Percentiles rank a stretch among this genome's conserved stretches.
Evolutionary conservation across 495 filamentous ascomycete genomes (phyloP).

Genomic region (Aspergillus egyptiacus): DNA sequence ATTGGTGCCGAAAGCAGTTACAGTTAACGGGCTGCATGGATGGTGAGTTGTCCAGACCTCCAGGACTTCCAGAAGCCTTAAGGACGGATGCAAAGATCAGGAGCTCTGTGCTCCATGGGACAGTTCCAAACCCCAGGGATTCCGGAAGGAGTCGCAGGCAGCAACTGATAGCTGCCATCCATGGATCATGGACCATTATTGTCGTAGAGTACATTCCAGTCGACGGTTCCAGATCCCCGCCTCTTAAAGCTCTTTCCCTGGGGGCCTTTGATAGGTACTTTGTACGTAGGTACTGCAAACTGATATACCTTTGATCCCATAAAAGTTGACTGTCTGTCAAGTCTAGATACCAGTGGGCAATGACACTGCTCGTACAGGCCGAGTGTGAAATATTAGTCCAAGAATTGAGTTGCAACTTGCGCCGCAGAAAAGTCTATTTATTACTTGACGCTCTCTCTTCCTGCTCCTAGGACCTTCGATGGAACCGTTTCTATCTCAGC

Average conservation of each 20-base stretch:
- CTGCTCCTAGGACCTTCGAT: no score
- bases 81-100: no score
- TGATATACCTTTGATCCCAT: background rate
- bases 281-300: no score
- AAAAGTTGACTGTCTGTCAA: conserved; percentile 4
- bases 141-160: background rate
- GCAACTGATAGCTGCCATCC: background rate
- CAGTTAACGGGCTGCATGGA: background rate
- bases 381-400: background rate
- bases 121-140: background rate
- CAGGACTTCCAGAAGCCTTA: no score
- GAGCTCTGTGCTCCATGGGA: background rate
- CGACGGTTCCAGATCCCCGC: background rate
- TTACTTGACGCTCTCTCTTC: background rate
- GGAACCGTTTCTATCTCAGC: no score
- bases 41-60: background rate
- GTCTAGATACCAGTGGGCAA: conserved; percentile 6
- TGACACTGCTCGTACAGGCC: background rate
- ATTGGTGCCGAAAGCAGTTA: background rate
- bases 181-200: background rate
- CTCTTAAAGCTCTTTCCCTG: background rate
- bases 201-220: background rate
- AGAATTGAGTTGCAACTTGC: background rate
- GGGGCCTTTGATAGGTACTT: no score
- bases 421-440: background rate